Evolutionary conservation across 768 basidiomycete species (phyloP).

Genomic region (Tephrocybe sp.): DNA sequence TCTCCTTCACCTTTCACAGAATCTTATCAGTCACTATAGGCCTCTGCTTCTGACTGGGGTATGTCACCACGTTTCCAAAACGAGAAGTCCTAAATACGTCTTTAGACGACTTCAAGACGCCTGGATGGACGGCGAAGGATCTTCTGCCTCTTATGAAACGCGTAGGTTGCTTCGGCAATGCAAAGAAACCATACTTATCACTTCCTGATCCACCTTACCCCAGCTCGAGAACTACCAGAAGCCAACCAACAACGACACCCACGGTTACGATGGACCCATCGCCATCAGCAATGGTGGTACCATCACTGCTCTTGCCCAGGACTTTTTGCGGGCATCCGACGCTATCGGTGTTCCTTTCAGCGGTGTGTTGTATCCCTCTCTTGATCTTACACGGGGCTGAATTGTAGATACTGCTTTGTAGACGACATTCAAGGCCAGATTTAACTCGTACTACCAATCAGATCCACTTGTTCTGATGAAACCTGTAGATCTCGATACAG

Average conservation of each 20-base stretch:
- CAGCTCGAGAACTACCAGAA: conserved; percentile 79
- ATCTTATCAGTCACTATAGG: conserved; percentile 30
- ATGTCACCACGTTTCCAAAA: conserved; percentile 12
- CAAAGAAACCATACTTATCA: no score
- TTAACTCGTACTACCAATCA: not conserved
- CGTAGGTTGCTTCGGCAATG: conserved; percentile 32
- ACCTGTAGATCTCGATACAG: conserved; percentile 49
- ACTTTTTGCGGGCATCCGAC: conserved; percentile 66
- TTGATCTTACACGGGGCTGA: no score
- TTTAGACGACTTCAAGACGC: conserved; percentile 71
- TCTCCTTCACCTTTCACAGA: not conserved
- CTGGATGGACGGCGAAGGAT: conserved; percentile 69
- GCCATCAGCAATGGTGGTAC: conserved; percentile 71
- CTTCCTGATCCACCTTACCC: no score
- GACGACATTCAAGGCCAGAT: conserved; percentile 61
- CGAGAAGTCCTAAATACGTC: not conserved
- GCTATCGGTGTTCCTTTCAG: conserved; percentile 63
- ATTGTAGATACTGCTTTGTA: conserved; percentile 24
- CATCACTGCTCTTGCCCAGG: conserved; percentile 62
- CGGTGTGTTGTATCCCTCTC: conserved; percentile 36
- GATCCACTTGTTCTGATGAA: not conserved
- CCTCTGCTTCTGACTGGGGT: conserved; percentile 74
- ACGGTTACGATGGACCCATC: conserved; percentile 75
- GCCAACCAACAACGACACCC: conserved; percentile 62
- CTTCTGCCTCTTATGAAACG: conserved; percentile 73